Base-by-base conservation (phyloP, 1,139 yeast genomes). In the Ashbya aceris region DNA sequence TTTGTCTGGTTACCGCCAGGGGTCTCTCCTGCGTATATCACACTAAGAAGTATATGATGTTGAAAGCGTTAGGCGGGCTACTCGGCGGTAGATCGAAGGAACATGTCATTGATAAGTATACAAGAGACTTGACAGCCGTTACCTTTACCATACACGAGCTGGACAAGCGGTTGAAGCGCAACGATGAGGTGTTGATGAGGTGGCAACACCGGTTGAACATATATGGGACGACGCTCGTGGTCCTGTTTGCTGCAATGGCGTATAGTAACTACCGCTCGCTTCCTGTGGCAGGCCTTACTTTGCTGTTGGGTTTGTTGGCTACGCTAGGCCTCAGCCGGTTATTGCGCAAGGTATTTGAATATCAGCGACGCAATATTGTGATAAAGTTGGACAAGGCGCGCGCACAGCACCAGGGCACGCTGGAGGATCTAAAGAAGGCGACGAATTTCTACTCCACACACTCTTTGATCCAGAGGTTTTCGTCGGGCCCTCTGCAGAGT, bases 391-490 rank as follows among this genome's bases (percentile, higher is more conserved):
- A 65, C 41, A 48, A 53, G 7, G 64, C 81, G 47, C 69, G 70
- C 49, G 66, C 68, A 32, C 65, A 70, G 44, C 94, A 83, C 49
- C 67, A 69, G 45, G 68, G 67, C 27, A 81, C 82, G 61, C 72
- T 89, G 39, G 81, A 78, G 13, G 87, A 83, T 45, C 69, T 89
- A 62, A 89, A 89, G 62, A 76, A 77, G 46, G 71, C 76, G 52
- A 84, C 96, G 17, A 83, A 84, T 53, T 91, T 79, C 61, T 76
- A 82, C 53, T 73, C 81, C 14, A 85, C 96, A 1, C 79, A 77
- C 59, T 79, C 83, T 11, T 68, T 89, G 43, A 66, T 91, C 40
- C 75, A 71, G 42, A 71, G 87, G 52, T 87, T 77, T 54, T 78
- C 77, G 1, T 66, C 68, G 38, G 76, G 70, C 5, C 57, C 52